Evolutionary conservation across 169 alveolate genomes (phyloP).

Genomic region (Cryptosporidium baileyi): DNA sequence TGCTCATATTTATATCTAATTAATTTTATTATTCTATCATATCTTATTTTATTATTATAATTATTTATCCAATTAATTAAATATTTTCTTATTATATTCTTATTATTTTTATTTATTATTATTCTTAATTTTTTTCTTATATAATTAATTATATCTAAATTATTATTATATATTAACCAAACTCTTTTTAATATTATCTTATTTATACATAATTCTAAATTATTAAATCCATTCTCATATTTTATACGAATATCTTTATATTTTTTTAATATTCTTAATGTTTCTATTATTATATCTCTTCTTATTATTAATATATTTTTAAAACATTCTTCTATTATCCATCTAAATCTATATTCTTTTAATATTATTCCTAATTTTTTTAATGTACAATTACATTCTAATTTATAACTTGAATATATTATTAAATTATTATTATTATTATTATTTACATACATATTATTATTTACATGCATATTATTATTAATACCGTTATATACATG

Average conservation of each 20-base stretch:
- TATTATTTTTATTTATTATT: background rate
- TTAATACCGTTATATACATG: background rate
- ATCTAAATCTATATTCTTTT: background rate
- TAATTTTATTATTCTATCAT: background rate
- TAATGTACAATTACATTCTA: conserved; percentile 27
- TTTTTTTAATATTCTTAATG: background rate
- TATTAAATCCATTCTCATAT: background rate
- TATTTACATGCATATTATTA: background rate
- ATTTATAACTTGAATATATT: background rate
- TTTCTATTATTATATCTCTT: background rate
- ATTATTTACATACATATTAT: background rate
- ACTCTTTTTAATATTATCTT: background rate
- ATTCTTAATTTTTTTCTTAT: background rate
- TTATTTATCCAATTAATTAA: conserved; percentile 7
- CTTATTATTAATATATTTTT: background rate
- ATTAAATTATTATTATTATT: no score
- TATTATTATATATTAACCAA: background rate
- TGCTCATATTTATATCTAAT: background rate
- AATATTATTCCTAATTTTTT: background rate
- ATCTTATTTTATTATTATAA: background rate
- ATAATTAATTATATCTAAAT: background rate
- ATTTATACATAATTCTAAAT: background rate
- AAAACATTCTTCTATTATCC: conserved; percentile 3
- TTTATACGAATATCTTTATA: background rate
- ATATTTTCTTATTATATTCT: background rate